Evolutionary conservation across 2,329 filamentous ascomycete genomes (phyloP).

Genomic region (Sporothrix humicola): DNA sequence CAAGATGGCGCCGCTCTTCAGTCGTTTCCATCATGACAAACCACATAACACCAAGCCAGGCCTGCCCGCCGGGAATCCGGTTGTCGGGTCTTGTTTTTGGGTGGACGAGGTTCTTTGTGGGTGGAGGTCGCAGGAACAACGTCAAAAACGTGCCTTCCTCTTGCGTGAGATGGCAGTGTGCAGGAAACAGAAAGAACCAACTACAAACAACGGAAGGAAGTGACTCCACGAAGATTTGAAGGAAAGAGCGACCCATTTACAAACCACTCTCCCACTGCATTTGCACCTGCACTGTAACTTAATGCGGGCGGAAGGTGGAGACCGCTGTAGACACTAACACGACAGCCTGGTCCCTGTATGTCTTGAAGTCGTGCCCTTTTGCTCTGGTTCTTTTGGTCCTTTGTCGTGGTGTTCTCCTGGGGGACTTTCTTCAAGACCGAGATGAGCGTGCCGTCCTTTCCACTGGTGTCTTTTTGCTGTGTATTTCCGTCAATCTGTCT

Average conservation of each 20-base stretch:
- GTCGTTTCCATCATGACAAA: background rate
- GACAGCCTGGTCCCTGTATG: background rate
- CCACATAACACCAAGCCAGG: background rate
- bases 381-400: background rate
- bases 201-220: background rate
- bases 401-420: background rate
- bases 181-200: too few relatives aligned
- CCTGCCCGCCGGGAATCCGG: background rate
- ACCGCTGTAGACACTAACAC: constrained; percentile 16
- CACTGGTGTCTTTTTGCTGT: background rate
- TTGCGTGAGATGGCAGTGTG: too few relatives aligned
- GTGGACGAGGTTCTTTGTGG: background rate
- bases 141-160: background rate
- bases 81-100: background rate
- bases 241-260: background rate
- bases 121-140: too few relatives aligned
- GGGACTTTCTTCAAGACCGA: background rate
- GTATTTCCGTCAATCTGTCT: background rate
- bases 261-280: background rate
- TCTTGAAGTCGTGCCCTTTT: background rate
- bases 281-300: background rate
- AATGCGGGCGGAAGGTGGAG: background rate
- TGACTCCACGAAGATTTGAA: background rate
- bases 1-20: too few relatives aligned
- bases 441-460: background rate